Base-by-base conservation (phyloP, 768 basidiomycete genomes). In the Tulasnella sp. region DNA sequence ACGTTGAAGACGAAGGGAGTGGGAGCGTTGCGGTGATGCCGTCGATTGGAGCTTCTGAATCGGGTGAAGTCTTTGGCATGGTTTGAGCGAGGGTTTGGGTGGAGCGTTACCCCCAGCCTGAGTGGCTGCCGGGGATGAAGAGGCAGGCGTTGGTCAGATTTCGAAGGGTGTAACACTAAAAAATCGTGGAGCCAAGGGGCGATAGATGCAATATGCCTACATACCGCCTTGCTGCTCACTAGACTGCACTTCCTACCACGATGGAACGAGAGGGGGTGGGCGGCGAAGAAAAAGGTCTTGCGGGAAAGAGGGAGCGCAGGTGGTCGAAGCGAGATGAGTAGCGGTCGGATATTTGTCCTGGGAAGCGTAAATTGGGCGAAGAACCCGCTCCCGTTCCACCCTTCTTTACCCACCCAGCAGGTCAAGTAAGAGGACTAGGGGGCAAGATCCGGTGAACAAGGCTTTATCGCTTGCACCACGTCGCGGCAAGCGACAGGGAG, bases 11-110 rank as follows among this genome's bases (percentile, higher is more conserved):
- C 7, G 75, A 69, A 20, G 75, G 46, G 32, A 76, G 75, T 35
- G 57, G 46, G 48, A 55, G 55, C 39, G 48, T 26, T 23, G 48
- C 48, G 26, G 75, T 61, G 32, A 76, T 76, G 75, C 48, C 37
- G 55, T 76, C 75, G 57, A 76, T 57, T 40, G 75, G 75, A 32
- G 75, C 57, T 37, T 76, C 75, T 16, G 37, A 4, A 42, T 40
- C 18, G 23, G 75, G 75, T 15, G 75, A 61, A 37, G 75, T 76
- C 55, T 55, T 55, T 16, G 75, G 75, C 75, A 76, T 76, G 55
- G 57, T 23, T 40, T 57, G n/a, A 44, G 44, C n/a, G 73, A 74
- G 32, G 46, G 70, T 20, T 35, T 2, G 61, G 61, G 61, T 67
- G 61, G 61, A 67, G 61, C 61, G 61, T 35, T n/a, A n/a, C 35